Evolutionary conservation across 2,329 filamentous ascomycete genomes (phyloP).

Genomic region (Penicillium sp.): DNA sequence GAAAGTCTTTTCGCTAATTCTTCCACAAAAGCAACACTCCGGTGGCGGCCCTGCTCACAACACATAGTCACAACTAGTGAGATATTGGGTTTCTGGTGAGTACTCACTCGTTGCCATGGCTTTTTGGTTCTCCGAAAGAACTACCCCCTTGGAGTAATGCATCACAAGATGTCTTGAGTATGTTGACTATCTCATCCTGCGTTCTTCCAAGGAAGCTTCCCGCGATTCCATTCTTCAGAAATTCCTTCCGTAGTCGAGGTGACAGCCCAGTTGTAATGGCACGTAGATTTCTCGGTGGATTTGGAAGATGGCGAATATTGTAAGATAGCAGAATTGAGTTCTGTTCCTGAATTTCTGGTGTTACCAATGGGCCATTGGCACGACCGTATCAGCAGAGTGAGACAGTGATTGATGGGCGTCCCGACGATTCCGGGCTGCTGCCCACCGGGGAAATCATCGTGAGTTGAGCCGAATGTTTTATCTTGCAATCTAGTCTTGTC

Average conservation of each 20-base stretch:
- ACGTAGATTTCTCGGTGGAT: constrained; percentile 7
- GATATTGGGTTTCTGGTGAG: not conserved
- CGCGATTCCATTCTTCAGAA: constrained; percentile 8
- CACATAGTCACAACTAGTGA: constrained; percentile 9
- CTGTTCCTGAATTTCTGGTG: not conserved
- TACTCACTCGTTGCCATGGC: not conserved
- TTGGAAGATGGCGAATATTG: constrained; percentile 12
- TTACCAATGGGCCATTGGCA: constrained; percentile 8
- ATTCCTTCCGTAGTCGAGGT: constrained; percentile 10
- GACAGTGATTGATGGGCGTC: not conserved
- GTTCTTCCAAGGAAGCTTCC: constrained; percentile 1
- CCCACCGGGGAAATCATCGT: not conserved
- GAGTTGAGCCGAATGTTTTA: not conserved
- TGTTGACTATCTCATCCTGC: not conserved
- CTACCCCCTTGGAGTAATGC: not conserved
- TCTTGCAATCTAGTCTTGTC: not conserved
- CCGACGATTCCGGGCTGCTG: not conserved
- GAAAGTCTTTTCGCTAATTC: not conserved
- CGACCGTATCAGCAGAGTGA: constrained; percentile 11
- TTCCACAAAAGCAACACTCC: constrained; percentile 11
- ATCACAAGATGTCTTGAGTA: not conserved
- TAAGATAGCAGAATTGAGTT: not conserved
- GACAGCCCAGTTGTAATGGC: constrained; percentile 7
- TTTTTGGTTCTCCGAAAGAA: not conserved
- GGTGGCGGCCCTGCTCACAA: constrained; percentile 12